phyloP scores from a whole-genome alignment of 75 land plant genomes.

The Pinus albicaulis region DNA sequence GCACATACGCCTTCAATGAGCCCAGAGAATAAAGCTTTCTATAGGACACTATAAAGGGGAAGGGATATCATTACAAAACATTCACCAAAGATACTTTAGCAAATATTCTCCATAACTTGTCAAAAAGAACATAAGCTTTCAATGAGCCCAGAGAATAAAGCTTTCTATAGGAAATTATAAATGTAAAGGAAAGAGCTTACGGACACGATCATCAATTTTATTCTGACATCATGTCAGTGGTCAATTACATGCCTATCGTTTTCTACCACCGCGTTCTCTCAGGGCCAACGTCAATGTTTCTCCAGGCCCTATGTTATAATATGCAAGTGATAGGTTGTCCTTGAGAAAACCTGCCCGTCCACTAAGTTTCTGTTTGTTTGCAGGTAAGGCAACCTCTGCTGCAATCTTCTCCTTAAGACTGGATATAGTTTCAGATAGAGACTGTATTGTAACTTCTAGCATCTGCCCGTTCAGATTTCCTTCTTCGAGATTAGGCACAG shows the following conservation, averaged over 20 bases:
- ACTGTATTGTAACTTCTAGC: constrained; percentile 74
- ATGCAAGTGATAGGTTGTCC: constrained; percentile 92
- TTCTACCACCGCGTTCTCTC: constrained; percentile 99
- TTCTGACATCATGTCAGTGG: too few relatives aligned
- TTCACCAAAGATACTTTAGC: too few relatives aligned
- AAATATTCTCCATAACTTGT: too few relatives aligned
- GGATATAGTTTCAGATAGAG: constrained; percentile 79
- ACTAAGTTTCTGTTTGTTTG: constrained; percentile 97
- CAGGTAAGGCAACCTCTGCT: constrained; percentile 82
- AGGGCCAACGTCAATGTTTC: constrained; percentile 74
- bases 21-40: too few relatives aligned
- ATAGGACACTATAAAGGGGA: too few relatives aligned
- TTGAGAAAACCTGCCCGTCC: constrained; percentile 84
- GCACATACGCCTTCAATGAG: too few relatives aligned
- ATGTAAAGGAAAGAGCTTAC: too few relatives aligned
- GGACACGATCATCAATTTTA: too few relatives aligned
- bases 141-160: too few relatives aligned
- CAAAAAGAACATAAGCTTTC: too few relatives aligned
- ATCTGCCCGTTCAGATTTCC: constrained; percentile 93
- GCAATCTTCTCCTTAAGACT: constrained; percentile 96
- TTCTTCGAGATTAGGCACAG: constrained; percentile 90
- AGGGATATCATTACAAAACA: too few relatives aligned
- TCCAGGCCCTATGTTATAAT: constrained; percentile 85
- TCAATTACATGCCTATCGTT: constrained; percentile 27
- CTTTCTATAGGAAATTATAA: too few relatives aligned